Evolutionary conservation across 2,329 filamentous ascomycete genomes (phyloP), one percentile per base, ranked within the genome.

Genomic region (Fusarium circinatum): DNA sequence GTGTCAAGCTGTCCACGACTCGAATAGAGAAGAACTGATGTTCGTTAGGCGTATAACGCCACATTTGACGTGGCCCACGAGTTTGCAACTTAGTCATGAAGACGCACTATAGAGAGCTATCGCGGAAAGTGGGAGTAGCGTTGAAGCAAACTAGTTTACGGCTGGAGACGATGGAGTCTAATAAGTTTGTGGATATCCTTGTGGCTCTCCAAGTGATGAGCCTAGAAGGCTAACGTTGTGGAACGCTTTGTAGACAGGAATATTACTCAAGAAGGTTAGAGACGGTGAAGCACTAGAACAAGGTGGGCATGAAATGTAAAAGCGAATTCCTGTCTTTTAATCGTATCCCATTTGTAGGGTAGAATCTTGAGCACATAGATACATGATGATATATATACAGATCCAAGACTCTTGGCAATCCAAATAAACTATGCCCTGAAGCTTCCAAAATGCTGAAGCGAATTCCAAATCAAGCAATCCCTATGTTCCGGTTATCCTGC

Each of bases 321-420:
- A 49, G 30, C 24, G 42, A 26, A 44, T 36, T 58, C 42, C 39
- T 63, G 30, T 59, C 61, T 41, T 63, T 41, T 36, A 28, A 59
- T 59, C 36, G 11, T 62, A n/a, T 20, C 54, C 45, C 38, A 36
- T 22, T 22, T 30, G 20, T 49, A 68, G 42, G 49, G 44, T 64
- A 59, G 41, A 39, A 45, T 68, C 64, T 42, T 63, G 65, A 44
- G 57, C 52, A 63, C 67, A 63, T 70, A 61, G 28, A 61, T 60
- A 72, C 45, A 54, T 69, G 39, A 52, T 52, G 38, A 30, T 49
- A 64, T 73, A 52, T 55, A 71, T 66, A 73, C 66, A 62, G 32
- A 49, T 66, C 42, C 70, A 52, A 70, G 52, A 44, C 41, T 52
- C 47, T 39, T 65, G 38, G 42, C 55, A 60, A 58, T 51, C 54